A percentile compares a stretch with the other conserved stretches of the same genome.
Evolutionary conservation across 495 filamentous ascomycete genomes (phyloP).

Genomic region (Aspergillus ellipticus): DNA sequence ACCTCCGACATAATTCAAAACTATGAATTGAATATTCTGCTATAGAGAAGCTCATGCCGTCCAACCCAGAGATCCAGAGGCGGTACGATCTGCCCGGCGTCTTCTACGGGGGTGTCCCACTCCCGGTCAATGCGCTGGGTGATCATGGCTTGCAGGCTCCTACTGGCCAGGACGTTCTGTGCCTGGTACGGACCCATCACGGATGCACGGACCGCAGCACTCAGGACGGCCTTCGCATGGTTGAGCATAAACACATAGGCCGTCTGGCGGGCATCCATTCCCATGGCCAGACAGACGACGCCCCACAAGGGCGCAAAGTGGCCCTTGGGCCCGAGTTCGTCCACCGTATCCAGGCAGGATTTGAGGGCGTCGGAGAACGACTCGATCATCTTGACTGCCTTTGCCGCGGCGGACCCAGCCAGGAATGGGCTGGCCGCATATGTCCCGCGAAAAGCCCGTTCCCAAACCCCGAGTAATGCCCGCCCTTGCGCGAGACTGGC

Average conservation of each 20-base stretch:
- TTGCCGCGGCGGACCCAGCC: conserved; percentile 14
- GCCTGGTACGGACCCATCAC: conserved; percentile 93
- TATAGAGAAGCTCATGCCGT: conserved; percentile 91
- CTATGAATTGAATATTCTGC: conserved; percentile 87
- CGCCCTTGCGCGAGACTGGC: conserved; percentile 81
- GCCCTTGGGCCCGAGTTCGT: conserved; percentile 44
- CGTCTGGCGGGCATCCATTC: conserved; percentile 58
- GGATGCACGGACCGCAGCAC: conserved; percentile 82
- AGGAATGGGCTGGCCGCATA: conserved; percentile 20
- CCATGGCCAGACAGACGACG: conserved; percentile 59
- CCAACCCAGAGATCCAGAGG: conserved; percentile 92
- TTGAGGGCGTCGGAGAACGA: conserved; percentile 40
- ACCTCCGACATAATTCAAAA: not conserved
- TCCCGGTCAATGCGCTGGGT: conserved; percentile 58
- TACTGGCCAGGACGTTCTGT: conserved; percentile 73
- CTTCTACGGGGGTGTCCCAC: conserved; percentile 56
- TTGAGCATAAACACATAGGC: conserved; percentile 83
- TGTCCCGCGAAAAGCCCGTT: conserved; percentile 59
- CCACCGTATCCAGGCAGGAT: conserved; percentile 21
- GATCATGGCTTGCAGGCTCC: conserved; percentile 58
- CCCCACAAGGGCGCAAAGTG: conserved; percentile 84
- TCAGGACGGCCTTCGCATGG: conserved; percentile 83
- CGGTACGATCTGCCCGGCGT: conserved; percentile 84
- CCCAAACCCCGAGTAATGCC: conserved; percentile 86
- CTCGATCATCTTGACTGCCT: conserved; percentile 28